Evolutionary conservation across 2,329 filamentous ascomycete genomes (phyloP).

Genomic region (Helminthosporium solani): DNA sequence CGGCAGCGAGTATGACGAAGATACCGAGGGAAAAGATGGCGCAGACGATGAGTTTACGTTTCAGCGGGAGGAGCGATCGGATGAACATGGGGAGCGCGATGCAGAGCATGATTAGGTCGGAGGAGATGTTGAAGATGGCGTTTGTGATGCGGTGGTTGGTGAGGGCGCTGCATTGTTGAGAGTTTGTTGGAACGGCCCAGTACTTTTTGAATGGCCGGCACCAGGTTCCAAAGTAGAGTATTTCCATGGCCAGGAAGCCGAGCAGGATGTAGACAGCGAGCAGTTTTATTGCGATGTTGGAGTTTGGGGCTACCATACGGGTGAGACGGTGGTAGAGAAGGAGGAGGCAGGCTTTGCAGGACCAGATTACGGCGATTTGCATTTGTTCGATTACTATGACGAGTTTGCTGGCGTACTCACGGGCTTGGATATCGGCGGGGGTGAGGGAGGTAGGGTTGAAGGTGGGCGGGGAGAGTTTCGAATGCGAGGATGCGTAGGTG

Average conservation of each 20-base stretch:
- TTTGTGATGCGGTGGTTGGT: conserved; percentile 43
- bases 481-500: conserved; percentile 42
- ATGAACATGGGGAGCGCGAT: conserved; percentile 51
- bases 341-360: conserved; percentile 56
- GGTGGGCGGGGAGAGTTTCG: conserved; percentile 48
- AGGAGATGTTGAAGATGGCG: conserved; percentile 48
- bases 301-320: conserved; percentile 26
- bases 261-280: conserved; percentile 49
- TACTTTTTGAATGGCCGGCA: conserved; percentile 56
- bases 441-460: conserved; percentile 48
- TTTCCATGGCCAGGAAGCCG: conserved; percentile 51
- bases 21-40: conserved; percentile 58
- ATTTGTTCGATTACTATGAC: conserved; percentile 56
- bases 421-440: conserved; percentile 35
- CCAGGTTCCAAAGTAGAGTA: conserved; percentile 56
- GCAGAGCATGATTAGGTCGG: conserved; percentile 48
- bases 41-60: conserved; percentile 57
- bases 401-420: conserved; percentile 47
- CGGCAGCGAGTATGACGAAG: conserved; percentile 51
- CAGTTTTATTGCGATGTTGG: conserved; percentile 44
- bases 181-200: conserved; percentile 51
- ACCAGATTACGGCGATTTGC: conserved; percentile 54
- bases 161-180: conserved; percentile 37
- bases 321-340: conserved; percentile 56
- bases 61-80: conserved; percentile 43